phyloP scores from a whole-genome alignment of 2,329 filamentous ascomycete genomes.

The Neopestalotiopsis clavispora region DNA sequence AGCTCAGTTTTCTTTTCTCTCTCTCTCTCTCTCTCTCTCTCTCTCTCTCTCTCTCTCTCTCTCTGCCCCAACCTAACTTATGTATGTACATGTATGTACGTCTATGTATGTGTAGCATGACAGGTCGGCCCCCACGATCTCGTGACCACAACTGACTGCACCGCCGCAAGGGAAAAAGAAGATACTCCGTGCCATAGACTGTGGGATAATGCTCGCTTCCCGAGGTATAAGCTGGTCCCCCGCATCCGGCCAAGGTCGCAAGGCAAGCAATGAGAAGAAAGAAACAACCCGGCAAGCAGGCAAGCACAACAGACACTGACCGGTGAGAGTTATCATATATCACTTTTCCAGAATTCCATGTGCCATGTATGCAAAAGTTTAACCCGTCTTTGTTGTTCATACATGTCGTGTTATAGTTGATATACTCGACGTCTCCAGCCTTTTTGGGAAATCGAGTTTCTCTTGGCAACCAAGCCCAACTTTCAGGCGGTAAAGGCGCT shows the following conservation, averaged over 20 bases:
- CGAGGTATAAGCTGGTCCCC: not conserved
- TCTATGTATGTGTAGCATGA: not conserved
- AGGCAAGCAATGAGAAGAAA: no score
- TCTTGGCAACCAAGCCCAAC: no score
- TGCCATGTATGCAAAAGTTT: not conserved
- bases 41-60: no score
- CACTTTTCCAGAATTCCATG: not conserved
- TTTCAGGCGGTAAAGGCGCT: no score
- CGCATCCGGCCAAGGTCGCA: not conserved
- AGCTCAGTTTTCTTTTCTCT: no score
- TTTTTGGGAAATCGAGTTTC: no score
- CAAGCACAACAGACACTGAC: not conserved
- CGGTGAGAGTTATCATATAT: not conserved
- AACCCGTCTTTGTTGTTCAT: not conserved
- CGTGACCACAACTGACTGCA: not conserved
- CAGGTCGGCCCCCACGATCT: not conserved
- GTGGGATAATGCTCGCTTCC: not conserved
- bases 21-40: no score
- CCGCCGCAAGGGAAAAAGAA: not conserved
- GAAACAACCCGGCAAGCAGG: not conserved
- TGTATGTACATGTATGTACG: not conserved
- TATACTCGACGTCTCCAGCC: no score
- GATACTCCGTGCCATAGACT: no score
- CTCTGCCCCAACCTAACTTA: no score
- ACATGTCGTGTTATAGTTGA: no score